phyloP scores from a whole-genome alignment of 2,329 filamentous ascomycete species.

The Aspergillus eucalypticola region DNA sequence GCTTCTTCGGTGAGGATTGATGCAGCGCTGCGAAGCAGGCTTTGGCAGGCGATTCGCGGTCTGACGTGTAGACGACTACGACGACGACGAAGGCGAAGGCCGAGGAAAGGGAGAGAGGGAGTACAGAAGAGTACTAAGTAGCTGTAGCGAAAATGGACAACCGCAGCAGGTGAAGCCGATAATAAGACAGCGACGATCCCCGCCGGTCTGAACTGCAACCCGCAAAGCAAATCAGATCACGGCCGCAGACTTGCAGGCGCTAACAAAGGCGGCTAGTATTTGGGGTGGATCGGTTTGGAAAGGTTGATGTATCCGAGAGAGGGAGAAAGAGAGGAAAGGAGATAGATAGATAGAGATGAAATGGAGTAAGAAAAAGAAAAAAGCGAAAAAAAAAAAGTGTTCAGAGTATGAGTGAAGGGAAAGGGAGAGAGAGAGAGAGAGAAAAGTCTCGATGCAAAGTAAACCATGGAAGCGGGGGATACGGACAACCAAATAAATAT shows the following conservation, averaged over 20 bases:
- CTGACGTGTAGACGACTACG: neutral
- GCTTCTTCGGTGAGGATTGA: neutral
- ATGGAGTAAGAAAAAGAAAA: constrained; percentile 16
- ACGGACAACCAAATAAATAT: neutral
- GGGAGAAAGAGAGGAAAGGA: neutral
- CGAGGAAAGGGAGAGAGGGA: neutral
- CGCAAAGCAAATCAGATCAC: neutral
- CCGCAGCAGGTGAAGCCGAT: neutral
- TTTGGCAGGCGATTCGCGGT: neutral
- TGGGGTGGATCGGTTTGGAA: no score
- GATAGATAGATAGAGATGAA: neutral
- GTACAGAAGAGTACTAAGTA: neutral
- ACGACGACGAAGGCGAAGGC: neutral
- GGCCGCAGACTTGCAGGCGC: constrained; percentile 1
- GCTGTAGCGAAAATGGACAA: neutral
- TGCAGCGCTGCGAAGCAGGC: neutral
- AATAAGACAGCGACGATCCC: constrained; percentile 1
- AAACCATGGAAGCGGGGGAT: constrained; percentile 1
- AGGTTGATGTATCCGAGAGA: neutral
- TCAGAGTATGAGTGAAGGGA: constrained; percentile 18
- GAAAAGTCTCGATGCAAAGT: neutral
- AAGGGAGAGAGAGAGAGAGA: neutral
- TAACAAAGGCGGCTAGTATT: neutral
- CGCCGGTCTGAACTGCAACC: neutral
- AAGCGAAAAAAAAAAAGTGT: constrained; percentile 6